These are phyloP conservation scores for Aspergillus sclerotioniger DNA, from an alignment of 495 filamentous ascomycete genomes.

Conservation along the genomic window DNA sequence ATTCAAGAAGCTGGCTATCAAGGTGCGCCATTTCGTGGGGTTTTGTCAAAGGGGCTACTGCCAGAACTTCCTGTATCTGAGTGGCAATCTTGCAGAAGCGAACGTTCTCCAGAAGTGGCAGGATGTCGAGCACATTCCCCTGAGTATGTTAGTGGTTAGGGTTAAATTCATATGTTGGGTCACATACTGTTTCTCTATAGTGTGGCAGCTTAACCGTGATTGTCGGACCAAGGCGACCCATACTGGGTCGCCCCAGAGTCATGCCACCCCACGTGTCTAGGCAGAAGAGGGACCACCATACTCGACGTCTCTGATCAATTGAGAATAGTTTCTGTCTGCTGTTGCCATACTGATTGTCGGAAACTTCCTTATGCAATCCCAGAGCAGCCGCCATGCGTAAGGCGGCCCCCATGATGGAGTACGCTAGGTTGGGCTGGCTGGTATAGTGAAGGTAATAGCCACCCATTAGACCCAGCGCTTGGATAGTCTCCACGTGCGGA, in stretches of 20 bases:
- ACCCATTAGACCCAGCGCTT: conserved; percentile 67
- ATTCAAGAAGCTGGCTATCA: conserved; percentile 65
- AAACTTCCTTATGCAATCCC: conserved; percentile 72
- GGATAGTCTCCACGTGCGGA: conserved; percentile 64
- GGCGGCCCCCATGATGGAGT: conserved; percentile 40
- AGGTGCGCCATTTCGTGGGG: conserved; percentile 62
- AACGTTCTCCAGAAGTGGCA: conserved; percentile 74
- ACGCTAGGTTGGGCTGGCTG: conserved; percentile 73
- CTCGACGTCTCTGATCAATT: conserved; percentile 62
- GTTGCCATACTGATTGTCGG: conserved; percentile 37
- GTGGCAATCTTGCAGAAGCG: conserved; percentile 79
- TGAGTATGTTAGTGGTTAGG: conserved; percentile 35
- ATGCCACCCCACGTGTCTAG: conserved; percentile 77
- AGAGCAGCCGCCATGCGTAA: conserved; percentile 47
- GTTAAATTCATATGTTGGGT: not conserved
- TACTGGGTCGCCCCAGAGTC: conserved; percentile 73
- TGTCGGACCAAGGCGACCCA: conserved; percentile 70
- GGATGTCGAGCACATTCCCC: conserved; percentile 54
- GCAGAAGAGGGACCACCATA: conserved; percentile 81
- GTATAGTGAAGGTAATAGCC: conserved; percentile 81
- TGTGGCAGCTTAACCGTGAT: conserved; percentile 72
- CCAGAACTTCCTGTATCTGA: conserved; percentile 72
- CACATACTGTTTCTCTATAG: conserved; percentile 52
- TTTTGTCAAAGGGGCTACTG: conserved; percentile 63
- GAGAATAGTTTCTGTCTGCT: conserved; percentile 32